Evolutionary conservation across 78 protist genomes (phyloP).

Genomic region (Dictyostelium intermedium): DNA sequence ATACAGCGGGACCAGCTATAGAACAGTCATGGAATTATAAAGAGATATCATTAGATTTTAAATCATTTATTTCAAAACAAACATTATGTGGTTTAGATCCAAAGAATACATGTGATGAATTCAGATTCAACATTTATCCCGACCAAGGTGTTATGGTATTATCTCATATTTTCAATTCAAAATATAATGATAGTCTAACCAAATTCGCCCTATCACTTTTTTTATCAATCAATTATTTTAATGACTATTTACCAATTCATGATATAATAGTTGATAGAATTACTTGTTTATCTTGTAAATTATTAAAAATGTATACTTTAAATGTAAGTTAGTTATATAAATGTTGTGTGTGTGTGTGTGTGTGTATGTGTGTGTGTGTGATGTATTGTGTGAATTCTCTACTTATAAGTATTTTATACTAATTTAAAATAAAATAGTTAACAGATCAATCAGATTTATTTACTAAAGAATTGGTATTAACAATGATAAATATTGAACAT

Average conservation of each 20-base stretch:
- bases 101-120: constrained; percentile 24
- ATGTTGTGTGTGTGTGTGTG: not conserved
- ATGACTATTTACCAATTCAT: constrained; percentile 32
- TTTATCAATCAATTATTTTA: not conserved
- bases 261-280: constrained; percentile 57
- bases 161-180: constrained; percentile 55
- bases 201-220: constrained; percentile 46
- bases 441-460: constrained; percentile 6
- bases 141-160: constrained; percentile 36
- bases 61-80: constrained; percentile 41
- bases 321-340: not conserved
- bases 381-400: too few relatives aligned
- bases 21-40: constrained; percentile 17
- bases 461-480: constrained; percentile 18
- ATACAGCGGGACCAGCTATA: constrained; percentile 56
- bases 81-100: constrained; percentile 68
- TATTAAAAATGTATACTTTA: constrained; percentile 24
- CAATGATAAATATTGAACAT: constrained; percentile 38
- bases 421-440: not conserved
- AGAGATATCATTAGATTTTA: constrained; percentile 23
- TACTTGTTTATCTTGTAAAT: constrained; percentile 21
- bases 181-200: constrained; percentile 19
- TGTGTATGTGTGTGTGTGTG: not conserved
- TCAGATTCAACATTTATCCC: constrained; percentile 61
- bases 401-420: too few relatives aligned